Evolutionary conservation across 2,329 filamentous ascomycete species (phyloP).

Genomic region (Aspergillus nomiae): DNA sequence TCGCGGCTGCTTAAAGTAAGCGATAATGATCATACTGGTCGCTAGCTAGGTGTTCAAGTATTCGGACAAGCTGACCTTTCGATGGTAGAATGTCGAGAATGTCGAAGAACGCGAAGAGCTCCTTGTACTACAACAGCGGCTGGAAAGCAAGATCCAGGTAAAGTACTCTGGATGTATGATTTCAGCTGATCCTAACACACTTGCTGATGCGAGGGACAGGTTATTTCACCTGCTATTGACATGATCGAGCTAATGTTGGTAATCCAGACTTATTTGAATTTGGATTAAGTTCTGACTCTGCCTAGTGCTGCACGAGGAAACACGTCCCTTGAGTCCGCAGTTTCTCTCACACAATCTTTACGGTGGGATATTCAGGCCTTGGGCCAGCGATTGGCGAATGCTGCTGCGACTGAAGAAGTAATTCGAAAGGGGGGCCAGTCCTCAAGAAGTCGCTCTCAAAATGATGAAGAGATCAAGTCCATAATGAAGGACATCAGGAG

Average conservation of each 20-base stretch:
- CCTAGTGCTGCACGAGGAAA: slow-evolving; percentile 70
- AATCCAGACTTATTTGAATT: background rate
- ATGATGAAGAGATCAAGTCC: slow-evolving; percentile 64
- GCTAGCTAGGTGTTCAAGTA: background rate
- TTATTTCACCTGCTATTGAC: slow-evolving; percentile 87
- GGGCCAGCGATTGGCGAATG: slow-evolving; percentile 71
- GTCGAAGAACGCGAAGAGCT: slow-evolving; percentile 73
- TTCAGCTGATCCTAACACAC: background rate
- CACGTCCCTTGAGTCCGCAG: slow-evolving; percentile 79
- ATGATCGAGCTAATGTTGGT: slow-evolving; percentile 84
- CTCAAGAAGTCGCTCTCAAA: slow-evolving; percentile 54
- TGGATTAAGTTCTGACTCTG: background rate
- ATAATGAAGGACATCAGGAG: slow-evolving; percentile 76
- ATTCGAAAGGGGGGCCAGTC: slow-evolving; percentile 35
- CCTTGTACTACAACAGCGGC: slow-evolving; percentile 67
- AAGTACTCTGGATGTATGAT: background rate
- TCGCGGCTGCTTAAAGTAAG: slow-evolving; percentile 70
- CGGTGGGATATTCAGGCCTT: slow-evolving; percentile 81
- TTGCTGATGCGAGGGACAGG: slow-evolving; percentile 48
- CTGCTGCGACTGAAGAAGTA: slow-evolving; percentile 62
- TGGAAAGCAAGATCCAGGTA: slow-evolving; percentile 85
- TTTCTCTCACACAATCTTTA: slow-evolving; percentile 78
- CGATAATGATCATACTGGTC: background rate
- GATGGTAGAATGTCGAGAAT: slow-evolving; percentile 60
- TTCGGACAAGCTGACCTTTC: background rate